Conservation (phyloP, 306 rosid species). For the Geum urbanum region DNA sequence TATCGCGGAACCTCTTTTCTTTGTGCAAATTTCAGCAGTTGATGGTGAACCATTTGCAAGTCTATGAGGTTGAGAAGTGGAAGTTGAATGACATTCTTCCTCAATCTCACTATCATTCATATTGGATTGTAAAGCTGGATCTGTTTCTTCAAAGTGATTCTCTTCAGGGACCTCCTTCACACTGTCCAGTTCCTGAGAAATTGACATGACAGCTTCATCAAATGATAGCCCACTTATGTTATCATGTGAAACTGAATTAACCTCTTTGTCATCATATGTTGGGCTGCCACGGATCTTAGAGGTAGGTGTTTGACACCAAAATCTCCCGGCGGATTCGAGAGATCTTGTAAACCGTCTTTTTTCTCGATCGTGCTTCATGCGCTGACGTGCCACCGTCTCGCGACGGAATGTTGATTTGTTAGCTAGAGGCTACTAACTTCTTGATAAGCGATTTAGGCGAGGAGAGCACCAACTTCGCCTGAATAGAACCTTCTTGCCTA, state of each 20-base stretch:
- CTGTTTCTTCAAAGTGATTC: slow-evolving; percentile 36
- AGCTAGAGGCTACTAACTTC: too few species aligned
- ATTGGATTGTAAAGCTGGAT: slow-evolving; percentile 32
- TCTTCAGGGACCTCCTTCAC: slow-evolving; percentile 71
- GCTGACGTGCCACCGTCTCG: too few species aligned
- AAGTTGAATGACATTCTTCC: slow-evolving; percentile 50
- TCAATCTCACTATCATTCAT: slow-evolving; percentile 40
- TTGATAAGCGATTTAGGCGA: too few species aligned
- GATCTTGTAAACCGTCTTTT: too few species aligned
- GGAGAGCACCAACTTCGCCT: too few species aligned
- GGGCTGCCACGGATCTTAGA: slow-evolving; percentile 75
- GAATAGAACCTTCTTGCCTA: too few species aligned
- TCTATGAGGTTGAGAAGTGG: slow-evolving; percentile 38
- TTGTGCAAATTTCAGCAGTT: slow-evolving; percentile 45
- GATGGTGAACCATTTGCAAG: slow-evolving; percentile 50
- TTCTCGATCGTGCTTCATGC: too few species aligned
- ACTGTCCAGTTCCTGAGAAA: slow-evolving; percentile 78
- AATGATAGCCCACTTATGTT: slow-evolving; percentile 60
- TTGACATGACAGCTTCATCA: slow-evolving; percentile 78
- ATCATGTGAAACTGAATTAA: slow-evolving; percentile 34
- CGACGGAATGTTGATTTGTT: too few species aligned
- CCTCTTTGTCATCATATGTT: slow-evolving; percentile 59
- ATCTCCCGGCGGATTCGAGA: too few species aligned
- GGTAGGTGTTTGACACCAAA: slow-evolving; percentile 28
- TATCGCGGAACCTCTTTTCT: slow-evolving; percentile 71